These are phyloP conservation scores for Staphylotrichum longicolle DNA, from an alignment of 495 filamentous ascomycete genomes.

Conservation along the genomic window DNA sequence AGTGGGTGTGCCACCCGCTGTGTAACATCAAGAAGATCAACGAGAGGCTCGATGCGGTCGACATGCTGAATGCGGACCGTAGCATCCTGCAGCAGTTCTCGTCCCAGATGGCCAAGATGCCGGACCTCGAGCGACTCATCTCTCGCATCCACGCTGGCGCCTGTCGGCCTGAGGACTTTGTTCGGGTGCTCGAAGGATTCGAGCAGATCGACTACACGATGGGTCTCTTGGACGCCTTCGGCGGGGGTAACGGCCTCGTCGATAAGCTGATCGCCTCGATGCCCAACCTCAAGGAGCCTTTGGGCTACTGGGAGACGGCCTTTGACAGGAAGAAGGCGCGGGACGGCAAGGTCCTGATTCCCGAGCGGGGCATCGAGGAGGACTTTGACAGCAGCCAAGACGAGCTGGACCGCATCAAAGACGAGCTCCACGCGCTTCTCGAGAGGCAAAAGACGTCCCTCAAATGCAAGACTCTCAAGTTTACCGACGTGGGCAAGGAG, in stretches of 20 bases:
- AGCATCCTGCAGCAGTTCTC: constrained; percentile 79
- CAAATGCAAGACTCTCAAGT: constrained; percentile 66
- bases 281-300: constrained; percentile 72
- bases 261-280: constrained; percentile 78
- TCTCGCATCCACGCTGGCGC: constrained; percentile 90
- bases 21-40: constrained; percentile 85
- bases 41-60: constrained; percentile 92
- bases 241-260: constrained; percentile 73
- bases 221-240: constrained; percentile 67
- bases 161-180: constrained; percentile 87
- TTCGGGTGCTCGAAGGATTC: constrained; percentile 92
- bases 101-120: constrained; percentile 80
- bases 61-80: constrained; percentile 80
- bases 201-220: constrained; percentile 95
- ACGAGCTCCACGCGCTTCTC: constrained; percentile 67
- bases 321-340: constrained; percentile 83
- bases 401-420: constrained; percentile 66
- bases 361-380: constrained; percentile 83
- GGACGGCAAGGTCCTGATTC: constrained; percentile 70
- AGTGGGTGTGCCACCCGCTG: constrained; percentile 97
- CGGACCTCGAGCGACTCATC: constrained; percentile 90
- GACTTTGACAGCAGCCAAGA: constrained; percentile 90
- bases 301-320: constrained; percentile 86
- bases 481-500: constrained; percentile 90
- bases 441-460: constrained; percentile 67